Evolutionary conservation across 129 eudicot species (phyloP).

Genomic region (Lonicera japonica): DNA sequence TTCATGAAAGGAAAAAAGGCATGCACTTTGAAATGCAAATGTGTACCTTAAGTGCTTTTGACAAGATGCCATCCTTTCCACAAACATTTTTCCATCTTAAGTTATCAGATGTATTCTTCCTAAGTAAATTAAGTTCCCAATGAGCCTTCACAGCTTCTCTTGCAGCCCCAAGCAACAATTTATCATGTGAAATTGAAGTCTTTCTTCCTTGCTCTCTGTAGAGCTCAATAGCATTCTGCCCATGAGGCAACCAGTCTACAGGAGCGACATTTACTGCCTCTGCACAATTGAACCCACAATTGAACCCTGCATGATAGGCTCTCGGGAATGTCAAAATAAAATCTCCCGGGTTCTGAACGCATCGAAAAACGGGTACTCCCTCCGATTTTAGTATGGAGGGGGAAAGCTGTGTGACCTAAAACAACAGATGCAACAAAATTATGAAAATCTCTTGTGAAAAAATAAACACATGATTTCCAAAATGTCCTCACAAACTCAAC

Average conservation of each 20-base stretch:
- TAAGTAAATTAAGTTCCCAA: constrained; percentile 84
- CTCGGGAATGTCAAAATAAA: constrained; percentile 94
- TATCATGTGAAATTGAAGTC: constrained; percentile 95
- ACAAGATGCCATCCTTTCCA: constrained; percentile 87
- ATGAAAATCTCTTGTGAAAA: background rate
- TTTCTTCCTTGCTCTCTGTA: constrained; percentile 83
- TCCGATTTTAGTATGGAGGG: constrained; percentile 75
- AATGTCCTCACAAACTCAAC: background rate
- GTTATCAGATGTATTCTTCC: constrained; percentile 56
- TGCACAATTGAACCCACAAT: constrained; percentile 95
- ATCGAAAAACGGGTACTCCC: constrained; percentile 89
- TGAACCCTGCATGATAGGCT: constrained; percentile 97
- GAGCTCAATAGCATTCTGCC: constrained; percentile 87
- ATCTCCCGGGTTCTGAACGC: constrained; percentile 89
- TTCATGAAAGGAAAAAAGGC: background rate
- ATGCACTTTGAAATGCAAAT: background rate
- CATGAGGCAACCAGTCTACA: constrained; percentile 97
- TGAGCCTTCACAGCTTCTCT: constrained; percentile 98
- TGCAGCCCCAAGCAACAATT: constrained; percentile 91
- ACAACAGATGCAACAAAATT: background rate
- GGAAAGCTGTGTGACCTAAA: constrained; percentile 92
- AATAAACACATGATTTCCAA: background rate
- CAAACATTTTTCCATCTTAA: constrained; percentile 89
- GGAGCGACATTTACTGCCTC: constrained; percentile 99
- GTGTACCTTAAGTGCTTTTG: constrained; percentile 73